Base-by-base conservation (phyloP, 1,284 basidiomycete species). In the Abortiporus biennis region DNA sequence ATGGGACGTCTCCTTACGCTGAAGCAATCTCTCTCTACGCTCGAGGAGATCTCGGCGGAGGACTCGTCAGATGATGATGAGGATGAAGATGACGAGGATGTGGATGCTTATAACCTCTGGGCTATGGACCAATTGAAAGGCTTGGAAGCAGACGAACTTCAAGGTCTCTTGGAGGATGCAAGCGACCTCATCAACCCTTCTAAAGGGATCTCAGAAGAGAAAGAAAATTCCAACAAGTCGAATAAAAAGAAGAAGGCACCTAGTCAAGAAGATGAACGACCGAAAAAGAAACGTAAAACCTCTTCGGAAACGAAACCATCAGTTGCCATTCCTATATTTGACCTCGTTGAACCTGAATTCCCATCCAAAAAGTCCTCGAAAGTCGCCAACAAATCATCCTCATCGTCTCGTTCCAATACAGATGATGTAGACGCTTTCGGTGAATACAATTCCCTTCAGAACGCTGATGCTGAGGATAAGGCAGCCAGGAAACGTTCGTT, bases 11-110 rank as follows among this genome's bases (percentile, higher is more conserved):
- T 99, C 6, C 71, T 95, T 24, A 76, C 82, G 20, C 79, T 99
- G 40, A 96, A 97, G 63, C 78, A 91, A 57, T 80, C 85, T 2
- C 71, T 99, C 9, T 64, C 76, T 17, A 86, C 82, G 4, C 76
- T 99, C 43, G 91, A 95, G 62, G 83, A 85, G 40, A 74, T 93
- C 15, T 83, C 86, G 58, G 83, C 92, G 54, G 76, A 68, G 36
- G 57, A 66, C 12, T 74, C 75, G 3, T 78, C 79, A 46, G 69
- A 66, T 3, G 61, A 64, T 4, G 69, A 61, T 4, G 65, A 65
- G 37, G 50, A 63, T 19, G 57, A 60, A 19, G 53, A 58, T n/a
- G 63, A 63, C 15, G 22, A 40, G 39, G 40, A 45, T 31, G 49
- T 55, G 25, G 52, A 54, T 39, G 42, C 49, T 38, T 38, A 47